These are phyloP conservation scores for Sistotremastrum niveocremeum DNA, from an alignment of 768 basidiomycete species.

Conservation along the genomic window DNA sequence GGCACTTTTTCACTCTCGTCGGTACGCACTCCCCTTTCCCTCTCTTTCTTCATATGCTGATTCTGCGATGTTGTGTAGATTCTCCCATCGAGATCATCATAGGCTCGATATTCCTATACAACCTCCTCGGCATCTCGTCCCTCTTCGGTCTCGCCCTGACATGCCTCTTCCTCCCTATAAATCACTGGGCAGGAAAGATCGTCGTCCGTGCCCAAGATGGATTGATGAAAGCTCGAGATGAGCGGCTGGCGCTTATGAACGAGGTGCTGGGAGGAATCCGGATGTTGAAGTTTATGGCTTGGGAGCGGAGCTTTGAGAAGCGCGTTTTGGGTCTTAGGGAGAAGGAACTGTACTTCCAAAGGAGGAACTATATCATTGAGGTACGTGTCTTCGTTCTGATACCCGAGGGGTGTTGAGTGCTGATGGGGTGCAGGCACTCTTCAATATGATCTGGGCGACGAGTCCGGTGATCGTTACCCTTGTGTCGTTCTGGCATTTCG, in stretches of 20 bases:
- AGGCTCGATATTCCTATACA: slow-evolving; percentile 65
- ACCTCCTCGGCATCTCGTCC: slow-evolving; percentile 63
- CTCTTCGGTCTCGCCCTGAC: slow-evolving; percentile 70
- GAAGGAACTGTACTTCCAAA: slow-evolving; percentile 74
- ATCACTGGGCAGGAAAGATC: slow-evolving; percentile 72
- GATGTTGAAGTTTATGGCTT: slow-evolving; percentile 88
- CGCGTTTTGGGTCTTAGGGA: slow-evolving; percentile 59
- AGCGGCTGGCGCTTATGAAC: slow-evolving; percentile 85
- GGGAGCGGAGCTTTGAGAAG: slow-evolving; percentile 83
- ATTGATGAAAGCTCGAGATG: slow-evolving; percentile 85
- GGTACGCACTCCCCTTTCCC: slow-evolving; percentile 26
- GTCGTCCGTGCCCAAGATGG: slow-evolving; percentile 70
- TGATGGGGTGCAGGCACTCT: slow-evolving; percentile 20
- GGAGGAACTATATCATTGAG: slow-evolving; percentile 79
- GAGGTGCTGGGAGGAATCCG: slow-evolving; percentile 76
- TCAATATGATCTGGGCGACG: slow-evolving; percentile 42
- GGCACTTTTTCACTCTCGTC: slow-evolving; percentile 63
- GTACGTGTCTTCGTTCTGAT: slow-evolving; percentile 17
- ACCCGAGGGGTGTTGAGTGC: neutral
- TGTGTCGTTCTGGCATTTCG: slow-evolving; percentile 44
- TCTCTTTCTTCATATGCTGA: neutral
- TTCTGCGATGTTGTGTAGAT: slow-evolving; percentile 27
- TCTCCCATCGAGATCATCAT: slow-evolving; percentile 67
- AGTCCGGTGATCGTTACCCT: slow-evolving; percentile 37
- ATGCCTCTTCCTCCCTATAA: slow-evolving; percentile 55